Evolutionary conservation across 2,329 filamentous ascomycete species (phyloP), one percentile per base, ranked within the genome.

Genomic region (Apiospora hydei): DNA sequence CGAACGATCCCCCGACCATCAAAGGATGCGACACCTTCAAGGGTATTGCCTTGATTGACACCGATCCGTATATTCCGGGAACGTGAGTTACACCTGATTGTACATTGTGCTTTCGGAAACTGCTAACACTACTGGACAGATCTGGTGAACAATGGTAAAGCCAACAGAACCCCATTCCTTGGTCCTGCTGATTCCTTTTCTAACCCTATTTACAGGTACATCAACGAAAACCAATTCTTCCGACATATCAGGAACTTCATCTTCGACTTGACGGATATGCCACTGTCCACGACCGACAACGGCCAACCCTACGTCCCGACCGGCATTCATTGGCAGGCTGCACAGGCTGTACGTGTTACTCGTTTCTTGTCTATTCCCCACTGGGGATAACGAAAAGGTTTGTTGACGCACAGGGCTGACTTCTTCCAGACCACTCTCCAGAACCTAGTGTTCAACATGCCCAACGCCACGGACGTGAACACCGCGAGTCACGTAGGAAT

Each of bases 321-420:
- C n/a, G 87, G 88, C 77, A 88, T 90, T 71, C 88, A 90, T 77
- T 90, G 88, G 88, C 88, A 90, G 75, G 88, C 90, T 24, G 86
- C 85, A 21, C 88, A 90, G 77, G 88, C 88, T 8, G 57, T 64
- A 64, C 1, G 57, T 41, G 26, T 30, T 30, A 30, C 26, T 30
- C 26, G 26, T 30, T 3, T 30, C 26, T 30, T 30, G 26, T 3
- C 26, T 30, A 30, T 30, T 30, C 26, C 26, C 26, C 26, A 30
- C 26, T 3, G 26, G 26, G 26, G 38, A 41, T 11, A 41, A 41
- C 38, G 10, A 11, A 8, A 41, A 1, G 38, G 1, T 13, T 43
- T 2, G 8, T 43, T 4, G 3, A 21, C n/a, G 3, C 30, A 4
- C 18, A 38, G 0, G 21, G 11, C 57, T 64, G 21, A 64, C 34